These are phyloP conservation scores for Lippia alba DNA, from an alignment of 305 asterid species.

Conservation along the genomic window DNA sequence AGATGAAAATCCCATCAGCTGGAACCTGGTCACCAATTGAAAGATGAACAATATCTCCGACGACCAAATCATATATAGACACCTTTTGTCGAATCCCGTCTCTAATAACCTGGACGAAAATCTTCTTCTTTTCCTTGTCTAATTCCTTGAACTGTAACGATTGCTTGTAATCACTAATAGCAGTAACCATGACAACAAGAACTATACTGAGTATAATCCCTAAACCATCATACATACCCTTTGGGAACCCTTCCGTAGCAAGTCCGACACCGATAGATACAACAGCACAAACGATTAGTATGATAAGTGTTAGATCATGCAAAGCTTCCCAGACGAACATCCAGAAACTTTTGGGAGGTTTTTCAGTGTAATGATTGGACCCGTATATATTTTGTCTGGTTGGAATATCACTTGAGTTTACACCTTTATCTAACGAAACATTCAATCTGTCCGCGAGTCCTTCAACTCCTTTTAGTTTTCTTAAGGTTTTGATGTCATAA, in stretches of 20 bases:
- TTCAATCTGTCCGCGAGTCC: conserved; percentile 75
- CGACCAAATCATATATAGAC: conserved; percentile 83
- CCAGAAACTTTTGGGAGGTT: conserved; percentile 87
- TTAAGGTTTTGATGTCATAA: conserved; percentile 75
- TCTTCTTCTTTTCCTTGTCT: conserved; percentile 96
- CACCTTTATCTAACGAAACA: conserved; percentile 73
- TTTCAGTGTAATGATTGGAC: conserved; percentile 76
- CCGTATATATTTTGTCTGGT: conserved; percentile 74
- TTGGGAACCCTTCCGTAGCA: conserved; percentile 98
- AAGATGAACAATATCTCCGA: conserved; percentile 83
- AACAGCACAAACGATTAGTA: conserved; percentile 85
- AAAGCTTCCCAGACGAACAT: conserved; percentile 95
- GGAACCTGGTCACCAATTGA: conserved; percentile 87
- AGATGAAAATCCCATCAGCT: conserved; percentile 82
- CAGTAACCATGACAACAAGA: conserved; percentile 88
- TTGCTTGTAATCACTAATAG: conserved; percentile 92
- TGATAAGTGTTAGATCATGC: conserved; percentile 88
- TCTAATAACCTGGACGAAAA: conserved; percentile 81
- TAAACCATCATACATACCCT: conserved; percentile 87
- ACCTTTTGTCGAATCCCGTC: conserved; percentile 83
- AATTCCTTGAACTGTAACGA: conserved; percentile 90
- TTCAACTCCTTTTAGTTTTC: conserved; percentile 70
- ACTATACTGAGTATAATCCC: conserved; percentile 87
- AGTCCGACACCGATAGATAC: conserved; percentile 93
- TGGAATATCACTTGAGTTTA: conserved; percentile 59